phyloP scores from a whole-genome alignment of 257 asterid species.

The Solanum chilense region DNA sequence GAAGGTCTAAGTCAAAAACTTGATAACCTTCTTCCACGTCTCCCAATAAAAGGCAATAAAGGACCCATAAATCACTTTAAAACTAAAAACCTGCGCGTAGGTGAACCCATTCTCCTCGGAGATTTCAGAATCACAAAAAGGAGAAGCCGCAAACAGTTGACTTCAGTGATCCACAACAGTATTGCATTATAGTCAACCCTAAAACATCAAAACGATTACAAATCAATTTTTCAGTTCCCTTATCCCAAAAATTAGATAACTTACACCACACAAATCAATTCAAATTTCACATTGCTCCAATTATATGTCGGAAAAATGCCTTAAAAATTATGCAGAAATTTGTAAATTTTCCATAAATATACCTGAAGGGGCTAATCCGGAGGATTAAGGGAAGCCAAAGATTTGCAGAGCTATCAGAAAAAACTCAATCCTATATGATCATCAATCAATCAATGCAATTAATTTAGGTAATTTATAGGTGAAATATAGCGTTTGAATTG shows the following conservation, averaged over 20 bases:
- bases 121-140: neutral
- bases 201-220: neutral
- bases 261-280: neutral
- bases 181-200: neutral
- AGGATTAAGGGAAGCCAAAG: neutral
- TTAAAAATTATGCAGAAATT: neutral
- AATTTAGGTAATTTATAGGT: neutral
- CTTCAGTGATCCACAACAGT: neutral
- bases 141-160: neutral
- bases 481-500: neutral
- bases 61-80: neutral
- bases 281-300: neutral
- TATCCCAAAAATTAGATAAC: neutral
- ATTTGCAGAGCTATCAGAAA: neutral
- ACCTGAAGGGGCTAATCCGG: neutral
- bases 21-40: neutral
- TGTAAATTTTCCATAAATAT: neutral
- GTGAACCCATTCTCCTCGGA: constrained; percentile 5
- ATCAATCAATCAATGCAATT: neutral
- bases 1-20: neutral
- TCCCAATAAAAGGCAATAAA: neutral
- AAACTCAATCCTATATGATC: neutral
- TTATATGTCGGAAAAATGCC: neutral
- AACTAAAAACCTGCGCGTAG: constrained; percentile 19
- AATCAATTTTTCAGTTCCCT: neutral